Conservation (phyloP, 2,329 filamentous ascomycete species). For the Colletotrichum kahawae region DNA sequence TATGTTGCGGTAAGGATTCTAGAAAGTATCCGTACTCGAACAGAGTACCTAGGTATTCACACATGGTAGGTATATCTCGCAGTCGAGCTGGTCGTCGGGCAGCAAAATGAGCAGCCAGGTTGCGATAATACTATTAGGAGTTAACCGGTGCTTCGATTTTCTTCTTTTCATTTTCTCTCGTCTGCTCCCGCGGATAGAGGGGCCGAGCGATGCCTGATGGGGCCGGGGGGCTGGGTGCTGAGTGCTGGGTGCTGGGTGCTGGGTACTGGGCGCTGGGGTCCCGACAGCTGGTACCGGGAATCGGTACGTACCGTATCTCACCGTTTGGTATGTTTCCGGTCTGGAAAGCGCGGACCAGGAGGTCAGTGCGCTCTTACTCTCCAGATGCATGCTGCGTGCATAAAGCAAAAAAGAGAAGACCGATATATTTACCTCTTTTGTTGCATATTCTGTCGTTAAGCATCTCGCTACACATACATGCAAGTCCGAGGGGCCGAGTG, state of each 20-base stretch:
- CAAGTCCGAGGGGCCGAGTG: background rate
- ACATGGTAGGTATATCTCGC: background rate
- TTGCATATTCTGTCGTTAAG: background rate
- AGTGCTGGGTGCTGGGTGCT: background rate
- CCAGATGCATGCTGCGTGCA: background rate
- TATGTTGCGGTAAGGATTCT: background rate
- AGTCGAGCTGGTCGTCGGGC: background rate
- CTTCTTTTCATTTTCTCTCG: background rate
- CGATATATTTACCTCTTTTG: background rate
- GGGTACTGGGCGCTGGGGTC: background rate
- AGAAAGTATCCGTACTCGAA: background rate
- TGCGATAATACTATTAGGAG: background rate
- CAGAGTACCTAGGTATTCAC: background rate
- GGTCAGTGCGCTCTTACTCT: background rate
- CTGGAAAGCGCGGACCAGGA: background rate
- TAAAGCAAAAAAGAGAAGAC: background rate
- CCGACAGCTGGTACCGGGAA: background rate
- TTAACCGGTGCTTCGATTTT: background rate
- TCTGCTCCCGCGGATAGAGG: slow-evolving; percentile 1
- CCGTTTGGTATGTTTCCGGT: background rate
- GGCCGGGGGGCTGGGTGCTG: background rate
- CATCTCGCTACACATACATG: background rate
- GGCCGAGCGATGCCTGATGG: background rate
- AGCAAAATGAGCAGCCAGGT: background rate
- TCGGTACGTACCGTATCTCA: background rate